Percentiles rank a stretch among this genome's conserved stretches.
These are phyloP conservation scores for Penicillium sp. DNA, from an alignment of 2,329 filamentous ascomycete species.

Conservation along the genomic window DNA sequence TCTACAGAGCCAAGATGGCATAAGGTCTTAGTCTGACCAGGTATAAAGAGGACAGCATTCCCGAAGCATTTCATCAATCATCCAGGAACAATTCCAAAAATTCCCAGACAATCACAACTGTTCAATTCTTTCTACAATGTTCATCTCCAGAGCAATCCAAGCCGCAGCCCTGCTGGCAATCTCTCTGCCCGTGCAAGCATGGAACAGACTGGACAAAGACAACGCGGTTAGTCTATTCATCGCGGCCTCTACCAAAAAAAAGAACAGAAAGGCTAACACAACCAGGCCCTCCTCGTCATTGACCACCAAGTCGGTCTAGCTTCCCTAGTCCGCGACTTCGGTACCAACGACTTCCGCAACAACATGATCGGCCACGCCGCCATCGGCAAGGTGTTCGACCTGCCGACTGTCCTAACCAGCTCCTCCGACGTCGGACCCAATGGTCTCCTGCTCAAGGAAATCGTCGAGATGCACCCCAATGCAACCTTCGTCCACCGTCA, in stretches of 20 bases:
- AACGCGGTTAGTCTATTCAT: slow-evolving; percentile 18
- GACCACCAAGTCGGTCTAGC: slow-evolving; percentile 38
- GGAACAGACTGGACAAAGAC: slow-evolving; percentile 28
- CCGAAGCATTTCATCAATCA: not conserved
- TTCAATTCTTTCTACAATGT: slow-evolving; percentile 6
- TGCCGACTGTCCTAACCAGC: slow-evolving; percentile 69
- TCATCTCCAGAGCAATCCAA: slow-evolving; percentile 27
- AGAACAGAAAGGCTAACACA: not conserved
- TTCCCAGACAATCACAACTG: not conserved
- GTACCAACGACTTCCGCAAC: slow-evolving; percentile 63
- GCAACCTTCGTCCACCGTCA: slow-evolving; percentile 65
- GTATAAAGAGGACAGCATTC: not conserved
- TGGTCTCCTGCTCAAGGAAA: slow-evolving; percentile 67
- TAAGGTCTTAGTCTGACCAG: not conserved
- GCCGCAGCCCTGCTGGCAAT: slow-evolving; percentile 17
- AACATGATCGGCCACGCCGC: slow-evolving; percentile 67
- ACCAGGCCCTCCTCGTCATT: slow-evolving; percentile 28
- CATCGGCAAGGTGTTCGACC: slow-evolving; percentile 63
- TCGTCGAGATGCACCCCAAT: slow-evolving; percentile 64
- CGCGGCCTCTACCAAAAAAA: not conserved
- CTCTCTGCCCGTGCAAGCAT: slow-evolving; percentile 19
- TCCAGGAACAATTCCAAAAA: not conserved
- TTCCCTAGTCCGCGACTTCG: slow-evolving; percentile 61
- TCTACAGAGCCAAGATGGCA: not conserved
- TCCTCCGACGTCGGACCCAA: slow-evolving; percentile 70